Evolutionary conservation across 495 filamentous ascomycete species (phyloP).

Genomic region (Paragyromitra xinjiangensis): DNA sequence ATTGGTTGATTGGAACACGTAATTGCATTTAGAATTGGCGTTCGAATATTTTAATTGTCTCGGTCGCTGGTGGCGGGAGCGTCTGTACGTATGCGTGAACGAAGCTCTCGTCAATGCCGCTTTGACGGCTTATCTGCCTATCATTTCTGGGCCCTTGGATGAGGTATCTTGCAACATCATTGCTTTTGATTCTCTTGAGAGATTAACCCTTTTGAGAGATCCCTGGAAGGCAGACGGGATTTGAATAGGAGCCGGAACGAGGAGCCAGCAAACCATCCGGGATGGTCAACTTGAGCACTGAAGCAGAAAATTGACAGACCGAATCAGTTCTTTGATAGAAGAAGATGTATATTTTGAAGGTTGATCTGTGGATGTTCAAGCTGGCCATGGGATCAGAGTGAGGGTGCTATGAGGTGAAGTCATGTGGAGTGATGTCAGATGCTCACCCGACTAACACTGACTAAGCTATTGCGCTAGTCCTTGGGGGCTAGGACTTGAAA

Average conservation of each 20-base stretch:
- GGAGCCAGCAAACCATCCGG: not conserved
- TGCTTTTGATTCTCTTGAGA: not conserved
- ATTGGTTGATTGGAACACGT: constrained; percentile 16
- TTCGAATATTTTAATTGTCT: not conserved
- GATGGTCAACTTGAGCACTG: not conserved
- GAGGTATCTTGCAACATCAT: not conserved
- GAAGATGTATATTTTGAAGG: not conserved
- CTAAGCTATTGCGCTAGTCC: not conserved
- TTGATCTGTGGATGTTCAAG: not conserved
- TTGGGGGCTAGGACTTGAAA: too few species aligned
- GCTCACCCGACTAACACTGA: not conserved
- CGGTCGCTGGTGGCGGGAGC: not conserved
- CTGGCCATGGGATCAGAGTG: not conserved
- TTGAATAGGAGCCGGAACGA: not conserved
- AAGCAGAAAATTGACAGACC: not conserved
- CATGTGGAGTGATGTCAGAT: not conserved
- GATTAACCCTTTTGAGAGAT: not conserved
- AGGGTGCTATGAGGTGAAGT: not conserved
- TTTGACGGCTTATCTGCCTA: not conserved
- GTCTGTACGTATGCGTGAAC: not conserved
- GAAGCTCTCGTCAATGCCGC: not conserved
- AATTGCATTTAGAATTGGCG: not conserved
- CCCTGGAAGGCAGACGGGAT: not conserved
- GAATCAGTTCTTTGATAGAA: not conserved
- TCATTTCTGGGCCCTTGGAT: not conserved